Base-by-base conservation (phyloP, 306 rosid genomes). In the Vigna hirtella region DNA sequence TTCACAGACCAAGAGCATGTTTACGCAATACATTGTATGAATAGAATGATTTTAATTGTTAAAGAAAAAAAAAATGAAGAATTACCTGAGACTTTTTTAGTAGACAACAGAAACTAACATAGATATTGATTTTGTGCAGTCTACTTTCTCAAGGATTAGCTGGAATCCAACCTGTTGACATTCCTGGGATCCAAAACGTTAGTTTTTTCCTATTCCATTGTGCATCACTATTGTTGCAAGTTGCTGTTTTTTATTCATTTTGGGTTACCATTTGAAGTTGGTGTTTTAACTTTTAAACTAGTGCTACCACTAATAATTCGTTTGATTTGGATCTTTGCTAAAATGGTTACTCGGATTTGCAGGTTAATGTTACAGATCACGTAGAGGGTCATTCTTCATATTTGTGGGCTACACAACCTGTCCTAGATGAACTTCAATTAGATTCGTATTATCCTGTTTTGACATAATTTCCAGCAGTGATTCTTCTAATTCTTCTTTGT, bases 361-460 rank as follows among this genome's bases (percentile, higher is more conserved):
- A 94, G 98, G 94, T 94, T 83, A 94, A 94, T 64, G 91, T 90
- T 47, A 87, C 96, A 3, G 86, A 73, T 85, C 86, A 82, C 70
- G 79, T 92, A 5, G 97, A 94, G 70, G 97, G 97, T 3, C 98
- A 94, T 83, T 92, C 98, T 70, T 90, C 98, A 13, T 92, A 92
- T 85, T 77, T 92, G 66, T 94, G 98, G 97, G 85, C 90, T 22
- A 85, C 98, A 36, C 90, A 86, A 47, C 57, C 72, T 30, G 82
- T 94, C 85, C 45, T 94, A 62, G 97, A 89, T 66, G 85, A 63
- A 78, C 91, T 94, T 82, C 92, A 90, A 50, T 77, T 92, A 78
- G 96, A 90, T 52, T 48, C 89, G 6, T 91, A 88, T 82, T 89
- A 84, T 86, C 94, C 97, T 7, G 92, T 92, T 83, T 87, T 80